Evolutionary conservation across 2,329 filamentous ascomycete species (phyloP), one percentile per base, ranked within the genome.

Genomic region (Aspergillus ruber): DNA sequence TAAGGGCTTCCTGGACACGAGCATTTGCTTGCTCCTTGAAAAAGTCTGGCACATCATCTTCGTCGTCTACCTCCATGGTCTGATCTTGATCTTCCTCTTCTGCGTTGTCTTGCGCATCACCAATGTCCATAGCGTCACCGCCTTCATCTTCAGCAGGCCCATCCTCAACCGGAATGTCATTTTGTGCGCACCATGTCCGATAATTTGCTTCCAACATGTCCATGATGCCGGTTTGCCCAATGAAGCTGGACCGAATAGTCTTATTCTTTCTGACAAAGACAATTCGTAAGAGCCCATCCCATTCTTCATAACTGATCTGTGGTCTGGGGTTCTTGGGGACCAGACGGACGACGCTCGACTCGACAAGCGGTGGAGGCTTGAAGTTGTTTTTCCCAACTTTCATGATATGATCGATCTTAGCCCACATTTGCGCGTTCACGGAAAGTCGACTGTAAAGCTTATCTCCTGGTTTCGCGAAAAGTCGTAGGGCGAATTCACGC

Each of bases 351-450:
- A 96, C 90, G 49, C 86, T 90, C 6, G 83, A 88, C 70, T 98
- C 93, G 49, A 98, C 93, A 62, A 89, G 82, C 7, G 93, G 93
- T 1, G 93, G 91, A 0, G 93, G 93, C 52, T 88, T 89, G 79
- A 97, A 98, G 74, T 97, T 97, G 71, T 94, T 93, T 71, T 85
- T 87, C 55, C 90, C 90, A 41, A 97, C 91, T 73, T 95, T 95
- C 84, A 95, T 88, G 57, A 95, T 83, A 56, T 79, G 73, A 50
- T 73, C 69, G 41, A 85, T 82, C 59, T 82, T 84, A 7, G 85
- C 82, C 82, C 87, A 96, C 78, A 97, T 95, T 65, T 97, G 91
- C 15, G 87, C 88, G 61, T 97, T 97, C 49, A 95, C 91, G 1
- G 82, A 87, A 21, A 97, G 77, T n/a, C 93, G 81, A 56, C 84